phyloP scores from a whole-genome alignment of 2,329 filamentous ascomycete species.

The Aureobasidium sp. region DNA sequence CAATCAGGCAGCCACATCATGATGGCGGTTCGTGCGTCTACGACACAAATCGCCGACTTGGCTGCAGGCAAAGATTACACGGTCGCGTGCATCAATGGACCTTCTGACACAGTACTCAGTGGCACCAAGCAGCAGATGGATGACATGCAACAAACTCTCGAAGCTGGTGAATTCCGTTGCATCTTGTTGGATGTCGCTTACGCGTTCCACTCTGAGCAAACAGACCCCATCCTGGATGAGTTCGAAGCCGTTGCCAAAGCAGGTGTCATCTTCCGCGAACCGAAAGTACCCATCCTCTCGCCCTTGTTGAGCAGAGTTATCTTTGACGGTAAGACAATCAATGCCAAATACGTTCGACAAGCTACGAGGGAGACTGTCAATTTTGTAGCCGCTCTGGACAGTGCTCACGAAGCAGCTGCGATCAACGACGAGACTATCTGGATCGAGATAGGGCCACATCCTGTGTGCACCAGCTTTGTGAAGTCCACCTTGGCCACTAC shows the following conservation, averaged over 20 bases:
- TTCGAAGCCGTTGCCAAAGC: neutral
- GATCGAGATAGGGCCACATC: neutral
- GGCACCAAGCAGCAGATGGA: conserved; percentile 22
- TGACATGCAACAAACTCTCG: conserved; percentile 17
- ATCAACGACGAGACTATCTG: neutral
- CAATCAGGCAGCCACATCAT: neutral
- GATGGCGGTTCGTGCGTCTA: neutral
- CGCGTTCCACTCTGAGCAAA: neutral
- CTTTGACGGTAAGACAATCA: neutral
- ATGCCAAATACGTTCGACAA: neutral
- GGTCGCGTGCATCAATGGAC: conserved; percentile 26
- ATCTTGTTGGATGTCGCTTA: neutral
- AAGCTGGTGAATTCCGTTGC: neutral
- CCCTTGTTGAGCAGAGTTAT: neutral
- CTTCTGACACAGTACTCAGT: conserved; percentile 22
- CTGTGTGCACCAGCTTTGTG: neutral
- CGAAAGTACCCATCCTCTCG: neutral
- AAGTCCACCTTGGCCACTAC: neutral
- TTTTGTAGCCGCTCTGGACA: neutral
- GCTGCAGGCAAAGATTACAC: neutral
- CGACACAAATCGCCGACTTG: neutral
- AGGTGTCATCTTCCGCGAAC: neutral
- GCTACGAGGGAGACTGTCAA: neutral
- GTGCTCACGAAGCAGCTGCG: neutral
- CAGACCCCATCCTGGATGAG: neutral